Conservation (phyloP, 2,329 filamentous ascomycete genomes). For the Colletotrichum lupini region DNA sequence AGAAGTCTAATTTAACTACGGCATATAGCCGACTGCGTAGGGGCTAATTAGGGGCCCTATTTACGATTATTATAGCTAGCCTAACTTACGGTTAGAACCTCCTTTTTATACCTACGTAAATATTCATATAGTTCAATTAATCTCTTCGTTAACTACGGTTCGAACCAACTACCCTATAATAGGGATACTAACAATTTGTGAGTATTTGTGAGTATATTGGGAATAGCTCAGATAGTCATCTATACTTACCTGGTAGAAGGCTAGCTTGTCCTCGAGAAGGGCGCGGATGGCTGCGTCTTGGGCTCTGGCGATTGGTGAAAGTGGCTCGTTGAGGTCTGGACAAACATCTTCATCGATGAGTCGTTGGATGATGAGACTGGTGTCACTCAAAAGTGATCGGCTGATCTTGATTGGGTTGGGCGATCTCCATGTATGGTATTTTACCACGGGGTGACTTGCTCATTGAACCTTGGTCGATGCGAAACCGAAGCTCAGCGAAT, state of each 20-base stretch:
- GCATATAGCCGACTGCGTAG: too few relatives aligned
- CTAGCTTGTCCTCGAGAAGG: conserved; percentile 69
- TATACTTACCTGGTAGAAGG: conserved; percentile 55
- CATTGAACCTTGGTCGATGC: conserved; percentile 55
- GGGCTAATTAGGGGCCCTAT: too few relatives aligned
- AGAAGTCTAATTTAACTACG: too few relatives aligned
- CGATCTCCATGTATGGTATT: conserved; percentile 65
- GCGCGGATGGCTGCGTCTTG: conserved; percentile 64
- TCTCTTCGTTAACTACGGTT: too few relatives aligned
- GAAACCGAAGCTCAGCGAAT: conserved; percentile 60
- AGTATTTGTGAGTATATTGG: neutral
- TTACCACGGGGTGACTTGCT: conserved; percentile 64
- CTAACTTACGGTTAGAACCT: too few relatives aligned
- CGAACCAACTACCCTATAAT: too few relatives aligned
- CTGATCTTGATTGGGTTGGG: neutral
- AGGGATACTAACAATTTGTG: too few relatives aligned
- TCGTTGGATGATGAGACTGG: conserved; percentile 62
- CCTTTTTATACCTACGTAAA: too few relatives aligned
- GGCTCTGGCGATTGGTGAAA: conserved; percentile 52
- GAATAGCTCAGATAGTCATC: neutral
- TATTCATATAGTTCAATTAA: too few relatives aligned
- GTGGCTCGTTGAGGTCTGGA: conserved; percentile 58
- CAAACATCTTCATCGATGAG: conserved; percentile 55
- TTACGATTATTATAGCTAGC: too few relatives aligned
- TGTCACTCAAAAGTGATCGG: conserved; percentile 57